These are phyloP conservation scores for Ballota nigra DNA, from an alignment of 257 asterid species.

Conservation along the genomic window DNA sequence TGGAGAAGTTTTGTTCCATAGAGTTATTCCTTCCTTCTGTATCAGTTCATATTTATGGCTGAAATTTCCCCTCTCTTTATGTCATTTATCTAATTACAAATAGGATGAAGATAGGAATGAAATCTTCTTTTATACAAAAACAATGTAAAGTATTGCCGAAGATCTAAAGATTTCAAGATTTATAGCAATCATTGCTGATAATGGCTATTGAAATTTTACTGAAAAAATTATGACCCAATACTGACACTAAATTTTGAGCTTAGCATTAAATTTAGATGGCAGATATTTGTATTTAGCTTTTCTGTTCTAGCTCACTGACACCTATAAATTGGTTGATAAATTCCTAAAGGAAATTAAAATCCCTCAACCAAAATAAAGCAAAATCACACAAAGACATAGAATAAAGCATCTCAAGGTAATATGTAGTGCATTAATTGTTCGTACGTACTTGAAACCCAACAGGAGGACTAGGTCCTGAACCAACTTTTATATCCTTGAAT, in stretches of 20 bases:
- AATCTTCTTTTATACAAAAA: not conserved
- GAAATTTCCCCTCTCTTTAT: no score
- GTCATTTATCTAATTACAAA: not conserved
- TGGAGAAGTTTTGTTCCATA: not conserved
- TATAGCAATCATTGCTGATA: not conserved
- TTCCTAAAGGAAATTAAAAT: not conserved
- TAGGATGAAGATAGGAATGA: not conserved
- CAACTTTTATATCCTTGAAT: constrained; percentile 89
- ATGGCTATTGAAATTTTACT: not conserved
- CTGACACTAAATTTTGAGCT: not conserved
- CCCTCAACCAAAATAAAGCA: not conserved
- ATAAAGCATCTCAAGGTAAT: not conserved
- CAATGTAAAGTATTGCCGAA: not conserved
- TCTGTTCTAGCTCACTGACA: not conserved
- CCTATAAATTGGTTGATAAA: not conserved
- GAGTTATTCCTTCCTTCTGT: not conserved
- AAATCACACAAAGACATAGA: not conserved
- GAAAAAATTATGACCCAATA: not conserved
- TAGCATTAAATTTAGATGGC: not conserved
- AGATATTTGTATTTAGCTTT: not conserved
- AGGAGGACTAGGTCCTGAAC: constrained; percentile 92
- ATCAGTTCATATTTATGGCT: not conserved
- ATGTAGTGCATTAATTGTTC: not conserved
- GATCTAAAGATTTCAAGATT: not conserved
- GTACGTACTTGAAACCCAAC: constrained; percentile 84